A percentile compares a stretch with the other conserved stretches of the same genome.
Evolutionary conservation across 352 stramenopile species (phyloP).

Genomic region (Thraustotheca clavata): DNA sequence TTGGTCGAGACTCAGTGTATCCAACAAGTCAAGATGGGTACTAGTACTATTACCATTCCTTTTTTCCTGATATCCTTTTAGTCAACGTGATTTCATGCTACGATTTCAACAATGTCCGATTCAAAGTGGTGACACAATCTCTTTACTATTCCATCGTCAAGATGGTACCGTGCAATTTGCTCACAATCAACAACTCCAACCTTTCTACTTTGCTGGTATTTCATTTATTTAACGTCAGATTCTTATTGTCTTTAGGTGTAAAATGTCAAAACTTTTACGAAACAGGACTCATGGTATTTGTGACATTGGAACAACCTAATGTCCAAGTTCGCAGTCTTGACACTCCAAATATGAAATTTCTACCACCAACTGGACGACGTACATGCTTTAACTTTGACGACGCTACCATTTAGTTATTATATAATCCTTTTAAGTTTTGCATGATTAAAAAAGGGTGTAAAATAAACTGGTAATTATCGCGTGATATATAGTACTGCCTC

Average conservation of each 20-base stretch:
- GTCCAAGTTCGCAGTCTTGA: conserved; percentile 19
- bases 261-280: conserved; percentile 18
- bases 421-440: conserved; percentile 2
- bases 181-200: conserved; percentile 14
- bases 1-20: conserved; percentile 2
- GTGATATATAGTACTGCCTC: background rate
- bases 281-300: conserved; percentile 16
- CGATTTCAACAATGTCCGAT: conserved; percentile 3
- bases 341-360: conserved; percentile 9
- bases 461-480: background rate
- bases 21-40: conserved; percentile 2
- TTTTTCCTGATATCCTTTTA: background rate
- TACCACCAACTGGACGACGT: background rate
- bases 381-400: conserved; percentile 8
- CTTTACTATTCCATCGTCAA: conserved; percentile 11
- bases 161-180: conserved; percentile 19
- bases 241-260: background rate
- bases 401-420: too few relatives aligned
- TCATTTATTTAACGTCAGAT: background rate
- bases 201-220: conserved; percentile 20
- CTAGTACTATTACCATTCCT: background rate
- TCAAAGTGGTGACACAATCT: conserved; percentile 18
- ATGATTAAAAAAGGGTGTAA: background rate
- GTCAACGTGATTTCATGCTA: background rate
- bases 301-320: conserved; percentile 14